Base-by-base conservation (phyloP, 2,329 filamentous ascomycete species). In the Lasiodiplodia gonubiensis region DNA sequence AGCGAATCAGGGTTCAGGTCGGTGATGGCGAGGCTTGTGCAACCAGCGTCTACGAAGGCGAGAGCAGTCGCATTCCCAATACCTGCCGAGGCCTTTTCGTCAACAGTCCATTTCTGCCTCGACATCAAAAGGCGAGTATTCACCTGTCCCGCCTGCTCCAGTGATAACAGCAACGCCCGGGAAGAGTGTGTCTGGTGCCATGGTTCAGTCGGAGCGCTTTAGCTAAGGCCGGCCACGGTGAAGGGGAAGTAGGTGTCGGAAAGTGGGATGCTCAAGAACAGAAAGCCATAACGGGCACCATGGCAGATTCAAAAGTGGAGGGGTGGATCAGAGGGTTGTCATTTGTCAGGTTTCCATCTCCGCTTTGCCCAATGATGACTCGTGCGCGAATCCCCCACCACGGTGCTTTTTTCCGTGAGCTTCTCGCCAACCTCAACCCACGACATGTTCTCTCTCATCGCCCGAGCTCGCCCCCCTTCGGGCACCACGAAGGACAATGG, bases 21-120 rank as follows among this genome's bases (percentile, higher is more conserved):
- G 14, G 85, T 86, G 60, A 88, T 84, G 54, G 82, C 84, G 14
- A 88, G 79, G n/a, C 76, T 77, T 0, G 79, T 74, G 72, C 85
- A 86, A 14, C 86, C 85, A 0, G 82, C 81, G 2, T 73, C 75
- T 1, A 80, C 84, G 71, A 88, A 86, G 0, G 80, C 83, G 67
- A 75, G 81, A 11, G 83, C 83, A 2, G 86, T 82, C 1, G 85
- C 85, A 2, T 82, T 83, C 2, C 86, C 86, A 68, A 88, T 88
- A 37, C 86, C 86, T 86, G 46, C 2, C 10, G 39, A 21, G 21
- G 4, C 30, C 70, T 10, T 71, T 66, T 39, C 69, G 46, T 48
- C 25, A 39, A 14, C 10, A 14, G 12, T 23, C 42, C 21, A 37
- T 30, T 2, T 25, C 37, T 16, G 37, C 1, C 12, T 23, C 42